These are phyloP conservation scores for Aspergillus pseudoviridinutans DNA, from an alignment of 2,329 filamentous ascomycete genomes.

Conservation along the genomic window DNA sequence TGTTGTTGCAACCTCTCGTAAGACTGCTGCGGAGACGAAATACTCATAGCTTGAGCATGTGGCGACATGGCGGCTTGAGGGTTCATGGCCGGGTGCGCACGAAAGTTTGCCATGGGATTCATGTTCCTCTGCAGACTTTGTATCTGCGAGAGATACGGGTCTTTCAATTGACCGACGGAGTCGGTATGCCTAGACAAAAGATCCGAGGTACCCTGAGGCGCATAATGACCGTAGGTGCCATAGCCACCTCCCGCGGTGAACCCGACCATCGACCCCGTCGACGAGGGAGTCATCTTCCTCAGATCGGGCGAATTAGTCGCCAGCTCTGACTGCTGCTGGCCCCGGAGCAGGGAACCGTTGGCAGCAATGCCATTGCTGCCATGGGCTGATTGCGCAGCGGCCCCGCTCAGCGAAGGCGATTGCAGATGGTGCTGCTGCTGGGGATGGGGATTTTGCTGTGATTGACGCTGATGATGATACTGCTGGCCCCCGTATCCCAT, in stretches of 20 bases:
- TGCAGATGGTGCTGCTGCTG: constrained; percentile 28
- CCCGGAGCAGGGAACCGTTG: constrained; percentile 25
- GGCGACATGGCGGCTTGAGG: constrained; percentile 23
- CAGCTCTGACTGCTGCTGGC: constrained; percentile 24
- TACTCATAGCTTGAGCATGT: constrained; percentile 25
- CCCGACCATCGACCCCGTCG: constrained; percentile 26
- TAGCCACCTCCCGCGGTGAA: constrained; percentile 26
- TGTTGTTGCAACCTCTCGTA: constrained; percentile 28
- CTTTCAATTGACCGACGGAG: constrained; percentile 22
- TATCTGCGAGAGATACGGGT: constrained; percentile 19
- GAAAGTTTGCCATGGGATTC: constrained; percentile 29
- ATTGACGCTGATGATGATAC: constrained; percentile 24
- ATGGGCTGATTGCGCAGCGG: constrained; percentile 23
- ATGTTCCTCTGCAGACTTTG: constrained; percentile 29
- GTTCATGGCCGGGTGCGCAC: constrained; percentile 24
- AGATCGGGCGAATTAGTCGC: constrained; percentile 27
- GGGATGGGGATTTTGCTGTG: constrained; percentile 20
- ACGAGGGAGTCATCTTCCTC: constrained; percentile 31
- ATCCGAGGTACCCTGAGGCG: constrained; percentile 25
- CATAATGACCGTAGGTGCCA: constrained; percentile 26
- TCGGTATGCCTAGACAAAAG: constrained; percentile 26
- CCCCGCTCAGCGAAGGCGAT: constrained; percentile 26
- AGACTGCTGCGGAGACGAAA: constrained; percentile 30
- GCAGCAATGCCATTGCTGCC: constrained; percentile 19
- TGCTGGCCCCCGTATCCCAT: constrained; percentile 33